These are phyloP conservation scores for Aureobasidium sp. DNA, from an alignment of 2,329 filamentous ascomycete genomes.

Conservation along the genomic window DNA sequence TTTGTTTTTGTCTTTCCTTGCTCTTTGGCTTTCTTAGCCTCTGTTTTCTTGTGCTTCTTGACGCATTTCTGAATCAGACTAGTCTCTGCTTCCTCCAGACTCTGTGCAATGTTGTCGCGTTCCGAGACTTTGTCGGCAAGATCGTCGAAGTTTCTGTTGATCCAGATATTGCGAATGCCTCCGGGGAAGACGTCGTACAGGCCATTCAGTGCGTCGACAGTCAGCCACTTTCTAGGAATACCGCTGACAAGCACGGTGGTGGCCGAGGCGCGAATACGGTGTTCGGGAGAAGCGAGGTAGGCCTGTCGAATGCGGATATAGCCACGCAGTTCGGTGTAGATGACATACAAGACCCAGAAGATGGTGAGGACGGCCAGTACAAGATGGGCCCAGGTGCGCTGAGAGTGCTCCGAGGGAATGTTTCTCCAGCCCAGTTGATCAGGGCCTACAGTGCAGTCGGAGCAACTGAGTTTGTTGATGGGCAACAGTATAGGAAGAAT, in stretches of 20 bases:
- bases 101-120: slow-evolving; percentile 62
- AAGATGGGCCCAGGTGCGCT: slow-evolving; percentile 77
- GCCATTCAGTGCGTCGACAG: slow-evolving; percentile 68
- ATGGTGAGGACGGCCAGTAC: slow-evolving; percentile 72
- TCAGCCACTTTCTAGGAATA: slow-evolving; percentile 88
- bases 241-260: slow-evolving; percentile 90
- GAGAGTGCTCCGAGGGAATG: slow-evolving; percentile 56
- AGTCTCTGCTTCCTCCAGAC: slow-evolving; percentile 76
- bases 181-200: slow-evolving; percentile 96
- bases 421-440: slow-evolving; percentile 87
- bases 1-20: slow-evolving; percentile 45
- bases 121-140: slow-evolving; percentile 77
- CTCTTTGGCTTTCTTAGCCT: slow-evolving; percentile 51
- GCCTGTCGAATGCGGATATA: slow-evolving; percentile 93
- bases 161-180: slow-evolving; percentile 91
- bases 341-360: slow-evolving; percentile 76
- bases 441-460: slow-evolving; percentile 47
- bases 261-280: slow-evolving; percentile 85
- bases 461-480: slow-evolving; percentile 69
- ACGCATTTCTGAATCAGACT: slow-evolving; percentile 68
- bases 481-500: slow-evolving; percentile 82
- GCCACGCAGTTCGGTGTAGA: slow-evolving; percentile 76
- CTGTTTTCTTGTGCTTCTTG: slow-evolving; percentile 66
- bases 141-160: slow-evolving; percentile 81
- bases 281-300: slow-evolving; percentile 88